Base-by-base conservation (phyloP, 192 early-diverging fungal species). In the Coemansia sp. region DNA sequence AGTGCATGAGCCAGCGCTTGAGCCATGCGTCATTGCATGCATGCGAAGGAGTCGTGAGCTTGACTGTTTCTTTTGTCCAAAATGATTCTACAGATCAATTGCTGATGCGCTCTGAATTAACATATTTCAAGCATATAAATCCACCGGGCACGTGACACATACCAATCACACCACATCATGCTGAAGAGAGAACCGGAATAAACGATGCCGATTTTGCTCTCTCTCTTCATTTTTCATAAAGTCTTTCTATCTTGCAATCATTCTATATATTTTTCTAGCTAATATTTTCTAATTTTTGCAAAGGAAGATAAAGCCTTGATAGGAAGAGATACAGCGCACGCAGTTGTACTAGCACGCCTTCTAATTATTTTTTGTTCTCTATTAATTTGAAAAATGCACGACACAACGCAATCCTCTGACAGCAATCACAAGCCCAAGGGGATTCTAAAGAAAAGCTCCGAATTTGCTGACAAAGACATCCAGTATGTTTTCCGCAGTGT, bases 401-500 rank as follows among this genome's bases (percentile, higher is more conserved):
- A 58, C 56, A 4, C 3, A n/a, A 6, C 26, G 36, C 56, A 58
- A 58, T 52, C 49, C 18, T 9, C 6, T 15, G 3, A 58, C 56
- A 41, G 12, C 15, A n/a, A 58, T 58, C 39, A 39, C 56, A 76
- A 74, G 74, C 82, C 77, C 48, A 84, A 84, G 69, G 74, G 82
- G 8, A 84, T 84, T 69, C 67, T 84, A 22, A 84, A 84, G 62
- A 72, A 69, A 61, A 47, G 61, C 52, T 41, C 52, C 8, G 66
- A 74, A 15, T 46, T 64, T 16, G 51, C 66, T 39, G 74, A 76
- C 41, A 71, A 73, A 19, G 41, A 13, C 41, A 55, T 63, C 15
- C 76, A 76, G 82, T 84, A 78, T 67, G 82, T 71, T 45, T 15
- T 16, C 1, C 47, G n/a, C n/a, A 41, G 61, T 8, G n/a, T 16